A percentile compares a stretch with the other conserved stretches of the same genome.
Conservation (phyloP, 129 eudicot species). For the Helichrysum umbraculigerum region DNA sequence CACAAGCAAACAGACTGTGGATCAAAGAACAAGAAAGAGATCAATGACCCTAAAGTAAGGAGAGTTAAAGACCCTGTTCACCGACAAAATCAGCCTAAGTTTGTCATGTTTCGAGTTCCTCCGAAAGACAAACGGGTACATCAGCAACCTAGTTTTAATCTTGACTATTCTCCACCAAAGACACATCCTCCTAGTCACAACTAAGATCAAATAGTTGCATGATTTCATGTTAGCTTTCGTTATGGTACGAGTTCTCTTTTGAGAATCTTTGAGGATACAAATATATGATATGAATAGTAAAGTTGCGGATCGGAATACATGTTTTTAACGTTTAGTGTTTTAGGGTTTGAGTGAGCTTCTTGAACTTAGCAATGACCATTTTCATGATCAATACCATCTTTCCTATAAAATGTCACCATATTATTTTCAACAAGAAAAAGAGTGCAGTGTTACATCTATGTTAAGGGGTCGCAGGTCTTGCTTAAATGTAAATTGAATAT, state of each 20-base stretch:
- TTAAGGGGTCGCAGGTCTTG: slow-evolving; percentile 21
- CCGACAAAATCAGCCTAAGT: slow-evolving; percentile 12
- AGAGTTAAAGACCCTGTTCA: slow-evolving; percentile 14
- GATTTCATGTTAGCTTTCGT: slow-evolving; percentile 23
- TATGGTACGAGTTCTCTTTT: slow-evolving; percentile 15
- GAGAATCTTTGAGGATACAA: slow-evolving; percentile 27
- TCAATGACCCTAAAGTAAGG: slow-evolving; percentile 19
- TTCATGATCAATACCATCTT: slow-evolving; percentile 10
- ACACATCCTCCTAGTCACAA: slow-evolving; percentile 89
- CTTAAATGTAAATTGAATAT: slow-evolving; percentile 24
- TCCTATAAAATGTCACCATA: slow-evolving; percentile 10
- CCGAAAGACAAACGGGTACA: slow-evolving; percentile 34
- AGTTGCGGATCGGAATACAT: not conserved
- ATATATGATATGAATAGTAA: slow-evolving; percentile 18
- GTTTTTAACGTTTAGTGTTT: slow-evolving; percentile 8
- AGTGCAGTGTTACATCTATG: not conserved
- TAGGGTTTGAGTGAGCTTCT: slow-evolving; percentile 14
- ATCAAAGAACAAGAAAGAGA: slow-evolving; percentile 14
- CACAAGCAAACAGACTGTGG: slow-evolving; percentile 22
- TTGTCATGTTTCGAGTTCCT: slow-evolving; percentile 48
- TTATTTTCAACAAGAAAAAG: not conserved
- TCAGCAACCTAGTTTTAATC: slow-evolving; percentile 57
- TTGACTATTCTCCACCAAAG: slow-evolving; percentile 82
- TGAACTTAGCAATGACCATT: slow-evolving; percentile 4
- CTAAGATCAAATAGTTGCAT: slow-evolving; percentile 32